These are phyloP conservation scores for Chrysosporium keratinophilum DNA, from an alignment of 2,329 filamentous ascomycete genomes.

Conservation along the genomic window DNA sequence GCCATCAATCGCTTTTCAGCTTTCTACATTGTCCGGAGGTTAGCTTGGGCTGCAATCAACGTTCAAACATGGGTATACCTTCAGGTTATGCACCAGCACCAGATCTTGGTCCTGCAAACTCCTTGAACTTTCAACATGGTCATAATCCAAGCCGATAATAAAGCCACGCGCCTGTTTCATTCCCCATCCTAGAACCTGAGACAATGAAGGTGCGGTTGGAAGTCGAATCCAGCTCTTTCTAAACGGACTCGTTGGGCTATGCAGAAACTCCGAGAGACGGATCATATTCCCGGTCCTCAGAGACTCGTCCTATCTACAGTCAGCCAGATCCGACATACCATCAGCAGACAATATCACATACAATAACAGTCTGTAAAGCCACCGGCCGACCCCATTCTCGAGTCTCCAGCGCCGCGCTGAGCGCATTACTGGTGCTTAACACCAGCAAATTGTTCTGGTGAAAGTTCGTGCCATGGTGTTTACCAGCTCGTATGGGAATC, in stretches of 20 bases:
- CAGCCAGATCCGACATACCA: background rate
- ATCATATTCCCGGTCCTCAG: conserved; percentile 59
- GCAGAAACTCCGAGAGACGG: conserved; percentile 57
- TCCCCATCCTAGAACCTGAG: conserved; percentile 65
- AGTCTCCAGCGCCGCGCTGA: conserved; percentile 62
- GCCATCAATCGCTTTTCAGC: conserved; percentile 47
- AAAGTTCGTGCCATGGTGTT: conserved; percentile 15
- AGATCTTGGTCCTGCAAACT: conserved; percentile 34
- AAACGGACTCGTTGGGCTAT: conserved; percentile 60
- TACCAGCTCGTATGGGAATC: conserved; percentile 22
- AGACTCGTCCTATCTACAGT: conserved; percentile 50
- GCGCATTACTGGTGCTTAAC: conserved; percentile 47
- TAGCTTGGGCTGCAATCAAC: background rate
- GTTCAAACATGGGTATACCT: conserved; percentile 32
- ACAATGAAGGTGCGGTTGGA: conserved; percentile 45
- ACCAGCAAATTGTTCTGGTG: conserved; percentile 40
- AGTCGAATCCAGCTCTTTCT: conserved; percentile 52
- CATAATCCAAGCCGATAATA: conserved; percentile 41
- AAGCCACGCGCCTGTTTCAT: conserved; percentile 54
- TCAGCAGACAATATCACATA: conserved; percentile 23
- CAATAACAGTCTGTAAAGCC: conserved; percentile 65
- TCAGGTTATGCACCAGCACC: conserved; percentile 47
- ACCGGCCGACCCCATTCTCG: conserved; percentile 72
- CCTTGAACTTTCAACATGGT: conserved; percentile 23
- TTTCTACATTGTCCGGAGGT: conserved; percentile 27